A percentile compares a stretch with the other conserved stretches of the same genome.
Conservation (phyloP, 2,329 filamentous ascomycete species). For the Clarireedia sp. region DNA sequence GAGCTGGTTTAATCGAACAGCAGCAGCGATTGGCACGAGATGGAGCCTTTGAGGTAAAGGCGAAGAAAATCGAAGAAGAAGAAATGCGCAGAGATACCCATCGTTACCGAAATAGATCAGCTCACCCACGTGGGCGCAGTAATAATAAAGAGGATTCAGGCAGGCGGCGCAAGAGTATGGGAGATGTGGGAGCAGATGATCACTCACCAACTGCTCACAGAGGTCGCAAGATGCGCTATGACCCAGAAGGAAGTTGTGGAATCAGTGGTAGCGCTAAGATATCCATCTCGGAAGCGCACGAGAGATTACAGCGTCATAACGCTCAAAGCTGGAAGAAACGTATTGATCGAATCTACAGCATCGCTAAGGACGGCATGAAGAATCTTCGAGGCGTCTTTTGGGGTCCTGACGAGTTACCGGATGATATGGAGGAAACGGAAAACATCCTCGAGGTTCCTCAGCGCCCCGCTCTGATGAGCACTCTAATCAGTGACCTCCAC, state of each 20-base stretch:
- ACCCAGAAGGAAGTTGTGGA: slow-evolving; percentile 67
- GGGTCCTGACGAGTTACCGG: slow-evolving; percentile 71
- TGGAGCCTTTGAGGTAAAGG: slow-evolving; percentile 81
- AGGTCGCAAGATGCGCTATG: slow-evolving; percentile 56
- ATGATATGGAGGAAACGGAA: slow-evolving; percentile 76
- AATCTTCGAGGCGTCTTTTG: slow-evolving; percentile 75
- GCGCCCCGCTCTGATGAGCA: slow-evolving; percentile 73
- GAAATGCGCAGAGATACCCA: slow-evolving; percentile 47
- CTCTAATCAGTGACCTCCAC: slow-evolving; percentile 76
- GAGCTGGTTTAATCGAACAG: slow-evolving; percentile 80
- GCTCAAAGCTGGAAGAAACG: slow-evolving; percentile 86
- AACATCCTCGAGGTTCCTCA: slow-evolving; percentile 78
- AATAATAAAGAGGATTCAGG: slow-evolving; percentile 19
- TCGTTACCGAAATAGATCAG: slow-evolving; percentile 48
- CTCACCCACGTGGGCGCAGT: slow-evolving; percentile 27
- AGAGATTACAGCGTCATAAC: slow-evolving; percentile 71
- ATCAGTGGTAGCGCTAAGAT: slow-evolving; percentile 67
- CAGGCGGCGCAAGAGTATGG: slow-evolving; percentile 26
- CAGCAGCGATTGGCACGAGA: slow-evolving; percentile 82
- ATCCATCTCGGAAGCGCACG: slow-evolving; percentile 66
- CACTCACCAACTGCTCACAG: slow-evolving; percentile 19
- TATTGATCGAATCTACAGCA: slow-evolving; percentile 67
- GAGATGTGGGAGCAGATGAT: slow-evolving; percentile 20
- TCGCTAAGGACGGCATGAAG: slow-evolving; percentile 65
- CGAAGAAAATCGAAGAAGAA: slow-evolving; percentile 73